Percentiles rank a stretch among this genome's conserved stretches.
Evolutionary conservation across 345 rosid species (phyloP).

Genomic region (Camelina sativa): DNA sequence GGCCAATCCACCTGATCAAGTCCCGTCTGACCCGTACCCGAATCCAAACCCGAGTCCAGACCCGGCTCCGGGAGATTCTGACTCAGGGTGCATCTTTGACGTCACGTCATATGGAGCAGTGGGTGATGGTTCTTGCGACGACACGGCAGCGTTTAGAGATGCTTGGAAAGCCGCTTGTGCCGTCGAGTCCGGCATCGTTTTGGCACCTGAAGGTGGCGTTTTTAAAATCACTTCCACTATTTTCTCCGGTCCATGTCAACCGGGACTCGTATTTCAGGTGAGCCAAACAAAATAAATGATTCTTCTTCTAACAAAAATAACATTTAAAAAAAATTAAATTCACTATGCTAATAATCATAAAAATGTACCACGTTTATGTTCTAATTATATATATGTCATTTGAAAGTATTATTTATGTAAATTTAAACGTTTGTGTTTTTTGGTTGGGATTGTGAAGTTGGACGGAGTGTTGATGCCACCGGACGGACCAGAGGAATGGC

Average conservation of each 20-base stretch:
- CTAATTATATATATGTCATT: neutral
- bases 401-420: neutral
- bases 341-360: neutral
- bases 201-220: slow-evolving; percentile 66
- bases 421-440: neutral
- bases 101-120: slow-evolving; percentile 80
- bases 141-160: slow-evolving; percentile 70
- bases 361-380: neutral
- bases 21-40: slow-evolving; percentile 77
- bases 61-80: slow-evolving; percentile 46
- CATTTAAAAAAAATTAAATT: neutral
- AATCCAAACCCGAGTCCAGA: slow-evolving; percentile 41
- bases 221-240: slow-evolving; percentile 87
- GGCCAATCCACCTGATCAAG: slow-evolving; percentile 45
- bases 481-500: slow-evolving; percentile 91
- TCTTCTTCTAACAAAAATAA: neutral
- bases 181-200: slow-evolving; percentile 62
- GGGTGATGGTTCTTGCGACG: slow-evolving; percentile 83
- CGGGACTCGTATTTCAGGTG: slow-evolving; percentile 85
- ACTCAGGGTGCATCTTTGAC: slow-evolving; percentile 54
- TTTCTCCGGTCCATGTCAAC: slow-evolving; percentile 89
- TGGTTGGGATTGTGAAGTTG: slow-evolving; percentile 47
- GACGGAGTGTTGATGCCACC: slow-evolving; percentile 91
- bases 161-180: slow-evolving; percentile 97
- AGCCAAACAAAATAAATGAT: neutral